phyloP scores from a whole-genome alignment of 148 eudicot genomes.

The Cornus kousa region DNA sequence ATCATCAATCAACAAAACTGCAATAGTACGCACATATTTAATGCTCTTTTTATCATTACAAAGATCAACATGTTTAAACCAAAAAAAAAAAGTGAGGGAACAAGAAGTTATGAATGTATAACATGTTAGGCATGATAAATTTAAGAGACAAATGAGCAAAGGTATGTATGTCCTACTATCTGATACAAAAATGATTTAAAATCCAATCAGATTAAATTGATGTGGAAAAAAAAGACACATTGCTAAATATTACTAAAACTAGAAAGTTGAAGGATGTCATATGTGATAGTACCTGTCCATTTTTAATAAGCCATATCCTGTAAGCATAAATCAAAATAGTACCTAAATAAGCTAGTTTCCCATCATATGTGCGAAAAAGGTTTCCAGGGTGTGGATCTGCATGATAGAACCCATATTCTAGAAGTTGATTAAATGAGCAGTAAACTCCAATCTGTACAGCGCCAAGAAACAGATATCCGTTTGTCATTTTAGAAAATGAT shows the following conservation, averaged over 20 bases:
- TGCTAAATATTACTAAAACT: background rate
- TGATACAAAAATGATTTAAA: too few species aligned
- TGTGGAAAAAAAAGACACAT: background rate
- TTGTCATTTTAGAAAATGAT: background rate
- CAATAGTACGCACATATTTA: too few species aligned
- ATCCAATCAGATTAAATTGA: background rate
- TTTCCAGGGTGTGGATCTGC: constrained; percentile 99
- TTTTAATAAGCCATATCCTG: background rate
- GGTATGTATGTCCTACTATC: too few species aligned
- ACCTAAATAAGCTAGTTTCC: constrained; percentile 96
- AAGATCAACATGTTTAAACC: background rate
- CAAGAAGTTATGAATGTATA: background rate
- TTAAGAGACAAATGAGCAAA: background rate
- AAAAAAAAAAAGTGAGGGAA: background rate
- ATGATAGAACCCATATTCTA: constrained; percentile 94
- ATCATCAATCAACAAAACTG: too few species aligned
- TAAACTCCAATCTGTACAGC: constrained; percentile 83
- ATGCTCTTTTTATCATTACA: background rate
- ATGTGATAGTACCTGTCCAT: background rate
- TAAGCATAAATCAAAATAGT: constrained; percentile 11
- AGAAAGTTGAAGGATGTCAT: background rate
- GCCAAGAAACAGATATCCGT: constrained; percentile 5
- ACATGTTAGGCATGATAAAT: background rate
- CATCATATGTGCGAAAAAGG: constrained; percentile 84
- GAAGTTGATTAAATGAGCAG: constrained; percentile 96